Conservation (phyloP, 2,329 filamentous ascomycete species). For the Microascus cirrosus region DNA sequence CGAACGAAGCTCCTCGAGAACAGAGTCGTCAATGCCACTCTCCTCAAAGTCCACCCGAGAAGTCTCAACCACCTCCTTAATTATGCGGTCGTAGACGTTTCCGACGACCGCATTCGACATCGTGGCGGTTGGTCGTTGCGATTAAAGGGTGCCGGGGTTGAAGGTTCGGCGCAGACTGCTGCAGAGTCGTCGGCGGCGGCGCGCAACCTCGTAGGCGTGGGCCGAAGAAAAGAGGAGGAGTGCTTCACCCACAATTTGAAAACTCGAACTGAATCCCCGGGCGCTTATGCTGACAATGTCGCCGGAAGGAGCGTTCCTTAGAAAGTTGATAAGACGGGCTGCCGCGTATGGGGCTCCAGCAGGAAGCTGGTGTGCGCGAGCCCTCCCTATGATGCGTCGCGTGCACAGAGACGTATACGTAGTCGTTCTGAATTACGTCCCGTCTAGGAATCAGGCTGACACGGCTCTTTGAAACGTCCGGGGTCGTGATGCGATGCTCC, state of each 20-base stretch:
- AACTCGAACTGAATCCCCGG: background rate
- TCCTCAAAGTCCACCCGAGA: slow-evolving; percentile 96
- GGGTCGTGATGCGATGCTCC: background rate
- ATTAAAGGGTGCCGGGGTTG: background rate
- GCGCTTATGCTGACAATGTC: background rate
- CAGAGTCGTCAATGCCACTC: slow-evolving; percentile 78
- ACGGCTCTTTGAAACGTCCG: background rate
- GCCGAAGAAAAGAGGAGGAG: background rate
- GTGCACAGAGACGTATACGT: background rate
- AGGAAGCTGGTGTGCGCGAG: background rate
- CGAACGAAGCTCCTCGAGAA: slow-evolving; percentile 76
- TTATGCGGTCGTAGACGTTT: slow-evolving; percentile 66
- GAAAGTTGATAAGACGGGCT: background rate
- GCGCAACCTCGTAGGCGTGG: background rate
- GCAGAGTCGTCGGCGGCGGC: background rate
- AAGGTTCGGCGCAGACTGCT: background rate
- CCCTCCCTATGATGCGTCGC: background rate
- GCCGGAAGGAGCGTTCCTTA: background rate
- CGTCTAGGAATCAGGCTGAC: background rate
- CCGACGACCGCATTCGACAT: slow-evolving; percentile 58
- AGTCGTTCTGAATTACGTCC: background rate
- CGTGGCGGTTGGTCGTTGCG: slow-evolving; percentile 11
- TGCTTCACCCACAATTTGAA: background rate
- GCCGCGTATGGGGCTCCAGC: background rate
- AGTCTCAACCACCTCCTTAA: slow-evolving; percentile 79